Evolutionary conservation across 2,329 filamentous ascomycete species (phyloP).

Genomic region (Ophioceras dolichostomum): DNA sequence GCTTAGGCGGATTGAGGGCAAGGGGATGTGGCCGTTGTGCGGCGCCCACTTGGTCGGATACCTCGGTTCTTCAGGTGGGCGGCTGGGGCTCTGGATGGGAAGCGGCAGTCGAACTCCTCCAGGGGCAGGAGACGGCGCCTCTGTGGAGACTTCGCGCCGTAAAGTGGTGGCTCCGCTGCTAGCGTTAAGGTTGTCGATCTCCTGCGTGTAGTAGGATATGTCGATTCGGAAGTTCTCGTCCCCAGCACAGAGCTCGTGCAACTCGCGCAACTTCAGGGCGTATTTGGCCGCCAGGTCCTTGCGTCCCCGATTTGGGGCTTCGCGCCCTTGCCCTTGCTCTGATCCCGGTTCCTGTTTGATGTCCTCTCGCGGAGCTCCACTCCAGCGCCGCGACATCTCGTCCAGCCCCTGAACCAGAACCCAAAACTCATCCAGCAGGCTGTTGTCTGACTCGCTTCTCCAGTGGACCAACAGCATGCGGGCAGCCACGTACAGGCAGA

Average conservation of each 20-base stretch:
- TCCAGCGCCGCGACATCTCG: slow-evolving; percentile 7
- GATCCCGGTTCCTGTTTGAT: background rate
- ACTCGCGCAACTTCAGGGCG: background rate
- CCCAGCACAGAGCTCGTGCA: background rate
- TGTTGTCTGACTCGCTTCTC: slow-evolving; percentile 10
- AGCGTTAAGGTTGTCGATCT: background rate
- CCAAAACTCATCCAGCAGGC: slow-evolving; percentile 12
- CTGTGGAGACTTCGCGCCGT: too few relatives aligned
- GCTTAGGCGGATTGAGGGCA: too few relatives aligned
- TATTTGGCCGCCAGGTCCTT: background rate
- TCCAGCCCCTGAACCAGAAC: slow-evolving; percentile 6
- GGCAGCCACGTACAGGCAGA: slow-evolving; percentile 32
- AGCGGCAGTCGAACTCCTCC: background rate
- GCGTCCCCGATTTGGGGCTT: background rate
- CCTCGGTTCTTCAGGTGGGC: background rate
- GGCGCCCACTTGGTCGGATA: background rate
- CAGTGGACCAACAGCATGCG: slow-evolving; percentile 25
- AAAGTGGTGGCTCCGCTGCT: too few relatives aligned
- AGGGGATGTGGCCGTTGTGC: background rate
- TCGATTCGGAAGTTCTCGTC: background rate
- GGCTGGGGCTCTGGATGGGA: background rate
- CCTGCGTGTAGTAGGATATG: background rate
- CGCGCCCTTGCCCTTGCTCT: background rate
- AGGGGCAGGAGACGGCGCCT: background rate
- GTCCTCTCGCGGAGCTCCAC: background rate